These are phyloP conservation scores for Leccinum obscurum DNA, from an alignment of 768 basidiomycete species.

Conservation along the genomic window DNA sequence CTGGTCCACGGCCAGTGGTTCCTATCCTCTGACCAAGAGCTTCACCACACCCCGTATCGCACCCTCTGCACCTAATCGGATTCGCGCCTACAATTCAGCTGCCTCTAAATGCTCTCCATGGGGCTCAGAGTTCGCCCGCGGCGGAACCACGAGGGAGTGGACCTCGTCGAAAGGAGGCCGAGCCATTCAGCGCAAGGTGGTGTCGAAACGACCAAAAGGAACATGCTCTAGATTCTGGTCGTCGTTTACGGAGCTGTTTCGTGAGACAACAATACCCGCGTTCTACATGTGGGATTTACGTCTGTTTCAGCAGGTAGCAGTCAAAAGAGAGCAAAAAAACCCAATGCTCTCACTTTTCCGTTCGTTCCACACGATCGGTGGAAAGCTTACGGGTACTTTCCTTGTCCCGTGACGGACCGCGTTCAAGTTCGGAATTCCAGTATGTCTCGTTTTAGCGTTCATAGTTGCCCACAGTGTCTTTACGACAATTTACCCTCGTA, in stretches of 20 bases:
- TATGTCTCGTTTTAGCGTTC: neutral
- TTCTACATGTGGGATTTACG: neutral
- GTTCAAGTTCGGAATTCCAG: neutral
- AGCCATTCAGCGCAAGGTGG: neutral
- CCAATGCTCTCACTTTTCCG: neutral
- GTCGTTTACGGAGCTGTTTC: neutral
- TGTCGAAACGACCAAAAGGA: neutral
- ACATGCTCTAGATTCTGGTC: neutral
- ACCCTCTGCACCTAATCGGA: neutral
- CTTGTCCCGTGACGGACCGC: neutral
- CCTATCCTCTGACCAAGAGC: neutral
- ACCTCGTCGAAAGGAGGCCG: neutral
- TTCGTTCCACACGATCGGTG: neutral
- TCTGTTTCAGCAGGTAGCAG: neutral
- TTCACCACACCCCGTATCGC: neutral
- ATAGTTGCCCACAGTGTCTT: neutral
- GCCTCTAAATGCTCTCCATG: neutral
- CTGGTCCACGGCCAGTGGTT: neutral
- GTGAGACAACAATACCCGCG: neutral
- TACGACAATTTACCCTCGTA: neutral
- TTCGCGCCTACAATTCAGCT: neutral
- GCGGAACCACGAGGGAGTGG: neutral
- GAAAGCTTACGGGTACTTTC: neutral
- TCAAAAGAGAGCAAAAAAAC: neutral
- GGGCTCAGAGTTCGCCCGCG: neutral